Evolutionary conservation across 176 grass and related monocot genomes (phyloP).

Genomic region (Aegilops longissima): DNA sequence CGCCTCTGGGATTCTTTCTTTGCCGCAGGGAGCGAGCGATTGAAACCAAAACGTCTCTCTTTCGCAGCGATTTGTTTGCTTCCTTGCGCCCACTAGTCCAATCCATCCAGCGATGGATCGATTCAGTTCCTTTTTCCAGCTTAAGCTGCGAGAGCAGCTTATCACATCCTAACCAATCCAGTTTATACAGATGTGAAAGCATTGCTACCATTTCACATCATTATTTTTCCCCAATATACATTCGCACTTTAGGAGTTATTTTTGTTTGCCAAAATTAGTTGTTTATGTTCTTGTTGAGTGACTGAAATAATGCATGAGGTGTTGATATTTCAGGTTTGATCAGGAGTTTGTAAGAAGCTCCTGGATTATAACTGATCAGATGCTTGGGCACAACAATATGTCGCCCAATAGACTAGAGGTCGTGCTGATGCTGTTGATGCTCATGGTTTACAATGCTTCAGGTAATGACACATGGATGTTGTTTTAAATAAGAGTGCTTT

Average conservation of each 20-base stretch:
- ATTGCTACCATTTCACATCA: conserved; percentile 1
- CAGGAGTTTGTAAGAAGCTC: conserved; percentile 12
- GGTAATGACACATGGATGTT: conserved; percentile 47
- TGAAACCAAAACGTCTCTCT: background rate
- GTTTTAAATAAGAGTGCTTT: background rate
- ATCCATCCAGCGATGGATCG: background rate
- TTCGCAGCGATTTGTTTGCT: background rate
- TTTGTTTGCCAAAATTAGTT: background rate
- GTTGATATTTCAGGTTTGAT: conserved; percentile 28
- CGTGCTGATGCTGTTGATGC: conserved; percentile 39
- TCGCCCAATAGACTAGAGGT: conserved; percentile 24
- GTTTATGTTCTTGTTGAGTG: background rate
- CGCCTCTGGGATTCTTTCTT: background rate
- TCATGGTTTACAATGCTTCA: conserved; percentile 59
- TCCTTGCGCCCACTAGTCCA: background rate
- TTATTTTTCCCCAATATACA: background rate
- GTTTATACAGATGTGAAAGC: conserved; percentile 4
- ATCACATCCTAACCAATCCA: background rate
- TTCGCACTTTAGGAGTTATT: background rate
- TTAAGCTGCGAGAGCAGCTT: background rate
- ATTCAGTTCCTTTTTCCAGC: background rate
- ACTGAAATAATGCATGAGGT: background rate
- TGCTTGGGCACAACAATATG: conserved; percentile 31
- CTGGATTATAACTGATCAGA: background rate
- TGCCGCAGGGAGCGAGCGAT: background rate